Conservation (phyloP, 257 asterid genomes). For the Ajuga chamaepitys region DNA sequence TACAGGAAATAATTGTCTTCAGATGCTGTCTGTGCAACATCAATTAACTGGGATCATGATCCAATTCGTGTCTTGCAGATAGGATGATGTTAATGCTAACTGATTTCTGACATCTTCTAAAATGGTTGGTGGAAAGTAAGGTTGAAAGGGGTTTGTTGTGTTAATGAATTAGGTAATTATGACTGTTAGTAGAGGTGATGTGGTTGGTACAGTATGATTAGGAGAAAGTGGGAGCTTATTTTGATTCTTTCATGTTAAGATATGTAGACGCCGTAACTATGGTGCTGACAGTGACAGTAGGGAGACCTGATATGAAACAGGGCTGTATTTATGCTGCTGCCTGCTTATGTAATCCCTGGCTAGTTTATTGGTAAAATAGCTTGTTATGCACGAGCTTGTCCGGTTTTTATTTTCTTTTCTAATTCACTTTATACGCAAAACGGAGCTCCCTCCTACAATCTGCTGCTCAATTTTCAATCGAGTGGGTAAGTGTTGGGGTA, state of each 20-base stretch:
- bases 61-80: conserved; percentile 17
- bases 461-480: no score
- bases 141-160: conserved; percentile 13
- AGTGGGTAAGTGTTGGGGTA: no score
- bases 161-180: conserved; percentile 20
- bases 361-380: conserved; percentile 4
- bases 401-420: no score
- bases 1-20: not conserved
- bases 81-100: conserved; percentile 47
- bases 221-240: conserved; percentile 20
- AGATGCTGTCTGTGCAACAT: no score
- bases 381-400: not conserved
- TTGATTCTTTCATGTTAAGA: conserved; percentile 6
- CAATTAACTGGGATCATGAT: no score
- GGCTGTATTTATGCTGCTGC: conserved; percentile 1
- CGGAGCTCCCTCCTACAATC: no score
- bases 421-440: no score
- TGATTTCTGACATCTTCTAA: conserved; percentile 26
- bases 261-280: conserved; percentile 18
- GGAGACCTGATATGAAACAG: conserved; percentile 17
- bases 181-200: conserved; percentile 12
- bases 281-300: conserved; percentile 20
- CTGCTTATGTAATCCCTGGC: conserved; percentile 21
- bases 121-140: conserved; percentile 14
- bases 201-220: conserved; percentile 22